phyloP scores from a whole-genome alignment of 768 basidiomycete species.

The Naganishia friedmannii region DNA sequence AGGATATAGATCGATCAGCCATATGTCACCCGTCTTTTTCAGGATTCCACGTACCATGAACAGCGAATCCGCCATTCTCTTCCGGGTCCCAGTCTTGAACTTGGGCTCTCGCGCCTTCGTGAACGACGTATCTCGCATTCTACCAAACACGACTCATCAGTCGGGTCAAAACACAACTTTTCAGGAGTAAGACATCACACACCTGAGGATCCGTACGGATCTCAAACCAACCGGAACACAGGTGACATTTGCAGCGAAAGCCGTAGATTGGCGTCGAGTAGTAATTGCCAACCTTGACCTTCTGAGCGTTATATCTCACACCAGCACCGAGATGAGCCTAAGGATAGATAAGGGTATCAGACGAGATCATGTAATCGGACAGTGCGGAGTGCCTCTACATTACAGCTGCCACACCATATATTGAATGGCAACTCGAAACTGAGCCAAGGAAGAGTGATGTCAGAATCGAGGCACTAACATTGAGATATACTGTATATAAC shows the following conservation, averaged over 20 bases:
- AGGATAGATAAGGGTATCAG: background rate
- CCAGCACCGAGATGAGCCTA: constrained; percentile 93
- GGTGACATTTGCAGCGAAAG: constrained; percentile 96
- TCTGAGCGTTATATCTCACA: constrained; percentile 99
- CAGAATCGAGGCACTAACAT: background rate
- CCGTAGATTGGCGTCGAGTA: constrained; percentile 90
- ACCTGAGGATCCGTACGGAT: constrained; percentile 97
- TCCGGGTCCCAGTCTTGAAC: constrained; percentile 96
- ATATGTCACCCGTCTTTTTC: background rate
- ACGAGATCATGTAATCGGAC: background rate
- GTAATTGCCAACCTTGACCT: constrained; percentile 92
- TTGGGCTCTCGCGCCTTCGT: constrained; percentile 87
- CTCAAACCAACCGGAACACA: constrained; percentile 96
- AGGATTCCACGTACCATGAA: constrained; percentile 62
- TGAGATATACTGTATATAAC: no score
- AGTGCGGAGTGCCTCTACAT: constrained; percentile 50
- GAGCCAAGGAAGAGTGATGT: background rate
- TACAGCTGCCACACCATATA: constrained; percentile 74
- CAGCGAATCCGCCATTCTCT: constrained; percentile 87
- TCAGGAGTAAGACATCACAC: constrained; percentile 32
- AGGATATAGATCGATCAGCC: no score
- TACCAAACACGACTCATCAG: constrained; percentile 46
- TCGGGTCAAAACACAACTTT: background rate
- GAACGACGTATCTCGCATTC: constrained; percentile 94
- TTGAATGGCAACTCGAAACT: constrained; percentile 87